Percentiles rank a stretch among this genome's conserved stretches.
Evolutionary conservation across 495 filamentous ascomycete species (phyloP).

Genomic region (Tuber indicum): DNA sequence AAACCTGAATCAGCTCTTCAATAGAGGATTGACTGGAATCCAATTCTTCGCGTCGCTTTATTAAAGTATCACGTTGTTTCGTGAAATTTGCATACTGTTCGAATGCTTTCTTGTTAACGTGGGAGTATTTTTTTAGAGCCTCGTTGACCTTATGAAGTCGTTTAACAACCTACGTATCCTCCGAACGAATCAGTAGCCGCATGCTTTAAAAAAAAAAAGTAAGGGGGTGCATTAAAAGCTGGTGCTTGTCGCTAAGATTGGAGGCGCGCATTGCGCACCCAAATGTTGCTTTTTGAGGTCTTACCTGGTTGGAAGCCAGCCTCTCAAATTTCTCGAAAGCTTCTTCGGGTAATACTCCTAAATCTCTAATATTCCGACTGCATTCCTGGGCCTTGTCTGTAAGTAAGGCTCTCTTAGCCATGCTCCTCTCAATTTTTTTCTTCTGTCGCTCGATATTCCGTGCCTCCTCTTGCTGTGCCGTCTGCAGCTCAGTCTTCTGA

Average conservation of each 20-base stretch:
- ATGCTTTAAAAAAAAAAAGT: conserved; percentile 4
- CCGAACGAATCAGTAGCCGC: conserved; percentile 18
- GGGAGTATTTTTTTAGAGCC: conserved; percentile 86
- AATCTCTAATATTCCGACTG: conserved; percentile 77
- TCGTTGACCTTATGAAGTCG: conserved; percentile 90
- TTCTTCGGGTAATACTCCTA: conserved; percentile 89
- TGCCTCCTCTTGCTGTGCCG: conserved; percentile 65
- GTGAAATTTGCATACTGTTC: conserved; percentile 99
- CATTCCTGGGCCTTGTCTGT: conserved; percentile 70
- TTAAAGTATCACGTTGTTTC: conserved; percentile 74
- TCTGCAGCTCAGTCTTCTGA: conserved; percentile 59
- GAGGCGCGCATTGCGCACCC: conserved; percentile 33
- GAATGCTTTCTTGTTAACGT: conserved; percentile 99
- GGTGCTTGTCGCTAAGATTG: conserved; percentile 20
- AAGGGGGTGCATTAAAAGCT: conserved; percentile 9
- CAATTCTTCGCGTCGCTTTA: conserved; percentile 74
- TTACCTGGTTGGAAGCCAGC: conserved; percentile 59
- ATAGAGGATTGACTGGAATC: conserved; percentile 77
- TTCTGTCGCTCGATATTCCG: conserved; percentile 78
- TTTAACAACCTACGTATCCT: conserved; percentile 57
- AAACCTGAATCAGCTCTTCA: conserved; percentile 78
- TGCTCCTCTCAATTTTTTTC: conserved; percentile 84
- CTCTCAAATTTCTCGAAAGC: conserved; percentile 86
- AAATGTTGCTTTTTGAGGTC: conserved; percentile 41
- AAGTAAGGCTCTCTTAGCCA: conserved; percentile 74